These are phyloP conservation scores for Aspergillus wentii DNA, from an alignment of 495 filamentous ascomycete genomes.

Conservation along the genomic window DNA sequence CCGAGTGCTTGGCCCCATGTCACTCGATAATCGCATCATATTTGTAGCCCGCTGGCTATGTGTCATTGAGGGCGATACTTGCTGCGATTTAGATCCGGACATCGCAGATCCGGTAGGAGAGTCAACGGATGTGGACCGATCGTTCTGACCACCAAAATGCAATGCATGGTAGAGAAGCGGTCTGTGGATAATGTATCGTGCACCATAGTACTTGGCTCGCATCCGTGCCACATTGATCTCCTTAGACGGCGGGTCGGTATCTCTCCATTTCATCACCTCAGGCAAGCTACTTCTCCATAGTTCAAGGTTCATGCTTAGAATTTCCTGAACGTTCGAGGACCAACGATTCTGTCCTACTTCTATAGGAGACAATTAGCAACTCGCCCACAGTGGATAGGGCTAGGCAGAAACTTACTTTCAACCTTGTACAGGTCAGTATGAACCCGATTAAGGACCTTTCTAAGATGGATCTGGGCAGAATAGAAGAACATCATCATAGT, in stretches of 20 bases:
- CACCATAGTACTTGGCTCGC: conserved; percentile 92
- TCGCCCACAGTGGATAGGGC: neutral
- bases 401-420: conserved; percentile 33
- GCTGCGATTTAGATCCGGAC: conserved; percentile 25
- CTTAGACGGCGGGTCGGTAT: conserved; percentile 57
- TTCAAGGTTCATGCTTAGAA: conserved; percentile 46
- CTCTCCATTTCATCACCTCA: conserved; percentile 55
- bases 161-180: conserved; percentile 68
- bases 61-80: conserved; percentile 25
- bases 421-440: conserved; percentile 77
- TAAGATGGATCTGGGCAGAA: conserved; percentile 76
- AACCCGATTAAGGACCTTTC: conserved; percentile 78
- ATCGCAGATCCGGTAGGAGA: conserved; percentile 9
- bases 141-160: conserved; percentile 35
- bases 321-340: conserved; percentile 30
- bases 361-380: conserved; percentile 3
- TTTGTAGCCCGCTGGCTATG: conserved; percentile 17
- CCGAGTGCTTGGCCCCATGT: conserved; percentile 19
- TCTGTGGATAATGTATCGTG: conserved; percentile 81
- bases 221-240: conserved; percentile 83
- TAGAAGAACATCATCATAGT: conserved; percentile 70
- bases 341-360: conserved; percentile 24
- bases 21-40: conserved; percentile 35
- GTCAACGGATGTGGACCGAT: conserved; percentile 5
- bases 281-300: conserved; percentile 43